Conservation (phyloP, 768 basidiomycete genomes). For the Tulasnella calospora region DNA sequence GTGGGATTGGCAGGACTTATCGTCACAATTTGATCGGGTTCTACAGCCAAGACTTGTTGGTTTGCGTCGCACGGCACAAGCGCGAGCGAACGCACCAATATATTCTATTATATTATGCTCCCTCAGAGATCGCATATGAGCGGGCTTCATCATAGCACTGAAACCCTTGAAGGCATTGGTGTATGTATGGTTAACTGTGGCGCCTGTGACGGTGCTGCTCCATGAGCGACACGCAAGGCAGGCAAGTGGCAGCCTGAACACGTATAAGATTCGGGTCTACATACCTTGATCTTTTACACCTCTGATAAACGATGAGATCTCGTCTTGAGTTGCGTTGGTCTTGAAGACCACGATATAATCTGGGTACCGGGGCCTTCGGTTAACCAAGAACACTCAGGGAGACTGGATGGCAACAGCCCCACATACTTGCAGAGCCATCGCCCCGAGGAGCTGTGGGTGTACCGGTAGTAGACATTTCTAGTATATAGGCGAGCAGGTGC, state of each 20-base stretch:
- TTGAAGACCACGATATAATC: slow-evolving; percentile 27
- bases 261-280: not conserved
- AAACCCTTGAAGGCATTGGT: slow-evolving; percentile 7
- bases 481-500: not conserved
- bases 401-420: not conserved
- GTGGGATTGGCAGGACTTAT: not conserved
- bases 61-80: not conserved
- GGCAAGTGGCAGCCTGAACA: too few species aligned
- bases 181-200: not conserved
- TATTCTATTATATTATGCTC: slow-evolving; percentile 6
- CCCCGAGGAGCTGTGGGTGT: not conserved
- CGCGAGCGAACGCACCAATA: not conserved
- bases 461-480: not conserved
- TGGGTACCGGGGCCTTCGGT: not conserved
- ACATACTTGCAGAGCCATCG: not conserved
- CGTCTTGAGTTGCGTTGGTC: slow-evolving; percentile 8
- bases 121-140: not conserved
- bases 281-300: slow-evolving; percentile 10
- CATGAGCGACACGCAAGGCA: too few species aligned
- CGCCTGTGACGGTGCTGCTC: not conserved
- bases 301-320: slow-evolving; percentile 17
- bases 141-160: slow-evolving; percentile 3
- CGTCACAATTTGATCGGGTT: not conserved
- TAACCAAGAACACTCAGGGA: not conserved
- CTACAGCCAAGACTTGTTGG: not conserved